These are phyloP conservation scores for Craspedostauros australis DNA, from an alignment of 108 stramenopile species.

Conservation along the genomic window DNA sequence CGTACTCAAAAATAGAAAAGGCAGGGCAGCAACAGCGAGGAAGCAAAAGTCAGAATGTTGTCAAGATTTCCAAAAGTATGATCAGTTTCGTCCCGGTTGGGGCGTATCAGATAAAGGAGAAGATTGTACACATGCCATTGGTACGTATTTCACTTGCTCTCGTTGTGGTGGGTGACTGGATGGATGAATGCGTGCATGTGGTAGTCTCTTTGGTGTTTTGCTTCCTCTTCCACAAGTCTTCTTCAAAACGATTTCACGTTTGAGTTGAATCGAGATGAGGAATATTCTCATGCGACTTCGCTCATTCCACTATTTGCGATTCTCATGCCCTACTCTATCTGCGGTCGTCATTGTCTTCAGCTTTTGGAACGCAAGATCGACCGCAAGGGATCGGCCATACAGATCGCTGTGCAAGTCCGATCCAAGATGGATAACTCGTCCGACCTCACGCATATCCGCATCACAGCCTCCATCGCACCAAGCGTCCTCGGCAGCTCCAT, in stretches of 20 bases:
- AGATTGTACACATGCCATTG: constrained; percentile 59
- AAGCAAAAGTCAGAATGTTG: constrained; percentile 12
- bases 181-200: constrained; percentile 13
- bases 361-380: constrained; percentile 60
- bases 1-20: background rate
- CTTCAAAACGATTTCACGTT: too few species aligned
- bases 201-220: background rate
- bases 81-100: constrained; percentile 34
- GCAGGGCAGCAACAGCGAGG: background rate
- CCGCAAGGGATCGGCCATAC: constrained; percentile 30
- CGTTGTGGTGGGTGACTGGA: too few species aligned
- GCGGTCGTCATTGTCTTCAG: constrained; percentile 1
- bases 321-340: constrained; percentile 15
- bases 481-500: constrained; percentile 35
- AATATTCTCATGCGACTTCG: too few species aligned
- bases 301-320: too few species aligned
- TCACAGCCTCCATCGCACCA: constrained; percentile 46
- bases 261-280: too few species aligned
- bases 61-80: constrained; percentile 50
- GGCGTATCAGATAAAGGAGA: constrained; percentile 28
- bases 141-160: constrained; percentile 15
- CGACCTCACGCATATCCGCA: constrained; percentile 49
- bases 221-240: constrained; percentile 20
- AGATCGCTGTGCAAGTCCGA: constrained; percentile 70
- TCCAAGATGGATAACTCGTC: constrained; percentile 63